Base-by-base conservation (phyloP, 176 grass and related monocot genomes). In the Cenchrus fungigraminus region DNA sequence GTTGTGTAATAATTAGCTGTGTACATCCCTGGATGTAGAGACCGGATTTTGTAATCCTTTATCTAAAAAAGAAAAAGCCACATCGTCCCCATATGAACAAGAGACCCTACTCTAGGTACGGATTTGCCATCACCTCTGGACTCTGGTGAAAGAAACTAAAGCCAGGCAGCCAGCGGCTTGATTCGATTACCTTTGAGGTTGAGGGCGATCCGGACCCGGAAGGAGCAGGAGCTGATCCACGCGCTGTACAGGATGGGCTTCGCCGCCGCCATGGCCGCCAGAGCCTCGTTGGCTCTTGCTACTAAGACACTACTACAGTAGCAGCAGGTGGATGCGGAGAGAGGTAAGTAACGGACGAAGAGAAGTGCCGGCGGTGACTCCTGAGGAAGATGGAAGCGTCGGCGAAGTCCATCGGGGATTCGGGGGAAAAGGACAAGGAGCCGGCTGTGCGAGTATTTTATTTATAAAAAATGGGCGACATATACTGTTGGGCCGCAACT, bases 171-270 rank as follows among this genome's bases (percentile, higher is more conserved):
- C 46, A 17, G 42, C 12, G 4, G 2, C 25, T 42, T 71, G 37
- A 45, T 16, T 6, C 16, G 17, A 14, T 51, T 73, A 97, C 95
- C 95, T 98, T 98, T 98, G 80, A 98, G 87, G 68, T 83, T 90
- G 65, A 98, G 95, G 17, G 87, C 89, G 20, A 95, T 93, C n/a
- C 95, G 93, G 69, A 90, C 91, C 40, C 93, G 53, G 29, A 87
- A 85, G 74, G 95, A 87, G 85, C 93, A 98, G 40, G 96, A 87
- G 83, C 96, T 98, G 12, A 87, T 77, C 91, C 87, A 93, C 28
- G 20, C 84, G 83, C 85, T 88, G 85, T 94, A 95, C 20, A 98
- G 89, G 60, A 89, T 76, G 14, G 88, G 80, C 68, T 93, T 95
- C 71, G 28, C 69, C 16, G 79, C 63, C 68, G 83, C 84, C 85